Conservation (phyloP, 2,329 filamentous ascomycete species). For the Trichoderma oligosporum region DNA sequence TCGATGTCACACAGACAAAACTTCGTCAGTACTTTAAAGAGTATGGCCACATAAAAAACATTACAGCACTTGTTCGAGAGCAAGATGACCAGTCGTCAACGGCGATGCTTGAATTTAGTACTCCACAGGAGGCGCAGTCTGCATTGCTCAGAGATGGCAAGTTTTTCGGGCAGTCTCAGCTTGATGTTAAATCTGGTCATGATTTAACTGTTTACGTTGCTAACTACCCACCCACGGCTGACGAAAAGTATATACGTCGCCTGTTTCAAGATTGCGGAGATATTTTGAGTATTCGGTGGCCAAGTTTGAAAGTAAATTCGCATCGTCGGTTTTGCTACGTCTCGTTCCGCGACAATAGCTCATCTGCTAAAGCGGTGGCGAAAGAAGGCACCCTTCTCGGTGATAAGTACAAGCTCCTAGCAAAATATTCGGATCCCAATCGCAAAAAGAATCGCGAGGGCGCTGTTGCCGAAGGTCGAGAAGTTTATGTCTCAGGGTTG, state of each 20-base stretch:
- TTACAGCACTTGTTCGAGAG: conserved; percentile 62
- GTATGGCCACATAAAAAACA: conserved; percentile 77
- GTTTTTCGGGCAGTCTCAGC: conserved; percentile 66
- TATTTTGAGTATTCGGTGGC: conserved; percentile 81
- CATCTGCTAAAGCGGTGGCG: conserved; percentile 66
- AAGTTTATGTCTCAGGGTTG: conserved; percentile 73
- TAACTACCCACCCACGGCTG: conserved; percentile 78
- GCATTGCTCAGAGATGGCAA: conserved; percentile 81
- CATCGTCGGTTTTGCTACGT: conserved; percentile 93
- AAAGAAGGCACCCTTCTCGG: conserved; percentile 70
- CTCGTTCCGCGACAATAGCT: conserved; percentile 70
- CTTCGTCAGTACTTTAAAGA: conserved; percentile 88
- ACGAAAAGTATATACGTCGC: conserved; percentile 64
- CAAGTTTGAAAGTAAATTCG: conserved; percentile 83
- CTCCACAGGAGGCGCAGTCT: conserved; percentile 72
- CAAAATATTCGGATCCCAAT: conserved; percentile 79
- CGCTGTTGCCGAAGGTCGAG: conserved; percentile 79
- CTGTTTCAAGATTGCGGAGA: conserved; percentile 74
- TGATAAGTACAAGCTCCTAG: conserved; percentile 64
- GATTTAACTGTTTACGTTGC: conserved; percentile 83
- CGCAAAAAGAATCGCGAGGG: conserved; percentile 76
- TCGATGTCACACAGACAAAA: conserved; percentile 64
- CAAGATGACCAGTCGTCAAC: conserved; percentile 57
- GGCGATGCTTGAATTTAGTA: conserved; percentile 81
- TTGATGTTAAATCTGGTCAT: conserved; percentile 70